phyloP scores from a whole-genome alignment of 2,329 filamentous ascomycete species.

The Immersiporthe knoxdaviesiana region DNA sequence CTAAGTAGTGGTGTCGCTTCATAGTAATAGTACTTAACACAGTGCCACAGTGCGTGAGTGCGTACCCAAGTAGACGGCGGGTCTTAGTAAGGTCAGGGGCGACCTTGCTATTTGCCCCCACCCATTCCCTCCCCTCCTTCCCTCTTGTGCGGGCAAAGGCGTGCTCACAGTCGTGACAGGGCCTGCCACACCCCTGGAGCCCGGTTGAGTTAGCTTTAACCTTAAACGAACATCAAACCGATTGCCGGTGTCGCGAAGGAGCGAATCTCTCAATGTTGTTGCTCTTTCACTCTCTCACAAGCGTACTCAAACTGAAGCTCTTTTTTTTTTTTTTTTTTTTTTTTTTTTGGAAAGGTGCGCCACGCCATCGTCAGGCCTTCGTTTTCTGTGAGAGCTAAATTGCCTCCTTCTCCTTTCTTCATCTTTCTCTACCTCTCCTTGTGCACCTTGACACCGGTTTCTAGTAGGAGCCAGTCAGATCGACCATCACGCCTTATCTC shows the following conservation, averaged over 20 bases:
- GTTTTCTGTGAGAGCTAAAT: too few relatives aligned
- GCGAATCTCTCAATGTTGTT: not conserved
- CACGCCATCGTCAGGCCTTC: not conserved
- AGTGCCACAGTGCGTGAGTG: not conserved
- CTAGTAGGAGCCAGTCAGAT: not conserved
- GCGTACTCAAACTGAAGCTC: not conserved
- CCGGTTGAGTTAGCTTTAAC: conserved; percentile 8
- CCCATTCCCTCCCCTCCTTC: not conserved
- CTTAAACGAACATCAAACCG: conserved; percentile 17
- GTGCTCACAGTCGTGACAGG: not conserved
- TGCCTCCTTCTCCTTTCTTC: too few relatives aligned
- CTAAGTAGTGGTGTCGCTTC: too few relatives aligned
- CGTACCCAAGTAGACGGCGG: too few relatives aligned
- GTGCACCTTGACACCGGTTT: not conserved
- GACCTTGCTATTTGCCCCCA: too few relatives aligned
- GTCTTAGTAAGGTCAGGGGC: not conserved
- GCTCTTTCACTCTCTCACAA: not conserved
- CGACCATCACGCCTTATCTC: not conserved
- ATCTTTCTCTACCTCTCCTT: not conserved
- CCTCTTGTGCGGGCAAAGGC: too few relatives aligned
- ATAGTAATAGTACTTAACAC: too few relatives aligned
- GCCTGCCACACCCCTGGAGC: not conserved
- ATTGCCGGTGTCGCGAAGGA: not conserved
- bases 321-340: too few relatives aligned
- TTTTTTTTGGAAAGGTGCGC: not conserved